Evolutionary conservation across 805 yeast genomes (phyloP).

Genomic region (Ogataea naganishii): DNA sequence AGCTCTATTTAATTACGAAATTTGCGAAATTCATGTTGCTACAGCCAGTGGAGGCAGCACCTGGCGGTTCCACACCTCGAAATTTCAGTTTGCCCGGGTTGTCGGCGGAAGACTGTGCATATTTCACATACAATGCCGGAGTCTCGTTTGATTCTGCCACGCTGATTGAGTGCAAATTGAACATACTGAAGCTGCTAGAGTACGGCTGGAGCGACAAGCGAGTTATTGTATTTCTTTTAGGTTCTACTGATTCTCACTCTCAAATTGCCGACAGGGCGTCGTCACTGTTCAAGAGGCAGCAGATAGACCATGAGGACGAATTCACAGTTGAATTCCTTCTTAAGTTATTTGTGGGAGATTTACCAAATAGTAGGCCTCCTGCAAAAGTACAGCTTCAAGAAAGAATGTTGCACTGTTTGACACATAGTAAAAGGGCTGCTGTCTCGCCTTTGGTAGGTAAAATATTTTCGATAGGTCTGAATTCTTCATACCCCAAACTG

Average conservation of each 20-base stretch:
- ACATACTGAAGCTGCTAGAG: constrained; percentile 34
- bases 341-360: constrained; percentile 43
- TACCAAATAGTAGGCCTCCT: constrained; percentile 34
- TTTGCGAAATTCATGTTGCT: constrained; percentile 53
- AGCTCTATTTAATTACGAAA: constrained; percentile 33
- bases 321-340: constrained; percentile 35
- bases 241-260: constrained; percentile 51
- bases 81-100: constrained; percentile 57
- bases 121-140: constrained; percentile 65
- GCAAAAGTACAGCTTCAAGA: constrained; percentile 47
- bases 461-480: constrained; percentile 52
- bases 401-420: constrained; percentile 39
- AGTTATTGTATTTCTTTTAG: constrained; percentile 44
- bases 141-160: constrained; percentile 43
- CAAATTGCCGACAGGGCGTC: constrained; percentile 47
- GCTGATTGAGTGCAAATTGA: constrained; percentile 30
- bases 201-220: constrained; percentile 30
- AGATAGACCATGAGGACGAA: constrained; percentile 43
- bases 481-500: constrained; percentile 41
- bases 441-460: constrained; percentile 30
- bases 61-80: constrained; percentile 31
- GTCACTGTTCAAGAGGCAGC: constrained; percentile 39
- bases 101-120: constrained; percentile 43
- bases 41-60: constrained; percentile 31
- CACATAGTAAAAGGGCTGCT: constrained; percentile 46